phyloP scores from a whole-genome alignment of 2,329 filamentous ascomycete genomes.

The Paracamarosporium sp. region DNA sequence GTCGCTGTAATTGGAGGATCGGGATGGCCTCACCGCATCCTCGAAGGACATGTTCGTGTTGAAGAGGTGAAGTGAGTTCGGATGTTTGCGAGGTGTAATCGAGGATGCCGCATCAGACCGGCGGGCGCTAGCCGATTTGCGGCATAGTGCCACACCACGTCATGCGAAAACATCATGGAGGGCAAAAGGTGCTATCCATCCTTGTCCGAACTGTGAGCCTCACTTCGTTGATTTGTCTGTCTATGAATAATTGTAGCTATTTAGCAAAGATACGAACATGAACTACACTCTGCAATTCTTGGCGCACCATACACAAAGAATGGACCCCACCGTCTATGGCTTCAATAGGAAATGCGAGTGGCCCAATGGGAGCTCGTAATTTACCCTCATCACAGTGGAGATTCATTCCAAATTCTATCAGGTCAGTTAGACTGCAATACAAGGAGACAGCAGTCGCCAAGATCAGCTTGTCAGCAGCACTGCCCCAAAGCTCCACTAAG shows the following conservation, averaged over 20 bases:
- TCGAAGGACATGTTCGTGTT: constrained; percentile 22
- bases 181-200: not conserved
- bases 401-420: not conserved
- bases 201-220: not conserved
- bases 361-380: not conserved
- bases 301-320: not conserved
- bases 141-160: not conserved
- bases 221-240: too few relatives aligned
- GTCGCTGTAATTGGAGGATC: constrained; percentile 27
- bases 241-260: not conserved
- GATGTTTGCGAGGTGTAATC: constrained; percentile 2
- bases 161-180: not conserved
- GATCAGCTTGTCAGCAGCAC: not conserved
- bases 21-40: constrained; percentile 18
- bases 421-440: not conserved
- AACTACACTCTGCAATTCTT: too few relatives aligned
- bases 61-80: not conserved
- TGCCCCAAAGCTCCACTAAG: not conserved
- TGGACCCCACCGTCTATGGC: not conserved
- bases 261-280: not conserved
- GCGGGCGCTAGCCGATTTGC: not conserved
- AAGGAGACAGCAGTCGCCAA: not conserved
- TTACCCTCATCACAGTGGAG: not conserved
- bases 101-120: not conserved
- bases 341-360: not conserved